Evolutionary conservation across 345 rosid species (phyloP), one percentile per base, ranked within the genome.

Genomic region (Populus deltoides): DNA sequence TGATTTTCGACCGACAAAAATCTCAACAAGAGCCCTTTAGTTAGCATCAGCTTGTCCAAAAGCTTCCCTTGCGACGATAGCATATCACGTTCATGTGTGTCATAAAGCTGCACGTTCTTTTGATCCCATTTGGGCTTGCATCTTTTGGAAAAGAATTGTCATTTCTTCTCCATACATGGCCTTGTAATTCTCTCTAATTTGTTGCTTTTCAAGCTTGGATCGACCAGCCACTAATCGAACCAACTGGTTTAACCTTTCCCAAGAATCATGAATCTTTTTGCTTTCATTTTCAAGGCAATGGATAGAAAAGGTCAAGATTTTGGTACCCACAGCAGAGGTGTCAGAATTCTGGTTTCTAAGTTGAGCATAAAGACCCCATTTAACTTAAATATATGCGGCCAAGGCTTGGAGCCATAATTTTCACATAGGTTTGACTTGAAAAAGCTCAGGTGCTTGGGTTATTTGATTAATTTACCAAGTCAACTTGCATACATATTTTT

Each of bases 1-100:
- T 63, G 93, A 90, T 86, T 92, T 92, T 73, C 91, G 77, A 5
- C 93, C 89, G 16, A 83, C 85, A 62, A 92, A 90, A 51, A 88
- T 87, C 55, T 92, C 96, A 47, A 86, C 78, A 7, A 92, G 81
- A 22, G 86, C 89, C 79, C 41, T 80, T 76, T 76, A 90, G 51
- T 87, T 80, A 20, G 79, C 35, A 25, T 68, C 80, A 33, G 70
- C 82, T 71, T 82, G 85, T 70, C 73, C 76, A 31, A 90, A 77
- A 22, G 96, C 93, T 75, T 88, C 85, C 67, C 85, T 73, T 35
- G 86, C 90, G 71, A 87, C 76, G 25, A 69, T 38, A 5, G 93
- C 89, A 70, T 92, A 70, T 92, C 96, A 8, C 92, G 85, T 66
- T 86, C 91, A 66, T 86, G 86, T 5, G 92, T 79, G 45, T 88